Base-by-base conservation (phyloP, 441 rosid species). In the Brassica balearica region DNA sequence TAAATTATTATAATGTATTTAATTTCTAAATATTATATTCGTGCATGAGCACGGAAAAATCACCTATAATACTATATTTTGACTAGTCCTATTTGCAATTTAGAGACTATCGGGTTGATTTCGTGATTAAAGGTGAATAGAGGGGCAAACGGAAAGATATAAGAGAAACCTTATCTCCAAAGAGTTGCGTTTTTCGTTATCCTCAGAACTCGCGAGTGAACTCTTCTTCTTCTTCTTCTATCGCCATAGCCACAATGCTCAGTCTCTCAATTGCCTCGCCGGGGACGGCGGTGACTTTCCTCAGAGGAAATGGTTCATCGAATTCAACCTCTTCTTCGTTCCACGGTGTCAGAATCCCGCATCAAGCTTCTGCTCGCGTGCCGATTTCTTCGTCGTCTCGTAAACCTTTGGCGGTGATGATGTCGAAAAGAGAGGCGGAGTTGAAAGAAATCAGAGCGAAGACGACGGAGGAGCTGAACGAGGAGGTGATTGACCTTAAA, bases 401-500 rank as follows among this genome's bases (percentile, higher is more conserved):
- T 22, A 62, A 77, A 43, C 51, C 82, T 3, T 51, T 74, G 34
- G 87, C 80, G 73, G 89, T 93, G 56, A 85, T 73, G 93, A 95
- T 95, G 99, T 92, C 97, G 5, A 93, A 93, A 86, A 86, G 87
- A 80, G 92, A 85, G 10, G 94, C 90, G 77, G 94, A 93, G 70
- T 0, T 95, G 87, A 91, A 89, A 81, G 95, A 88, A 61, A 95
- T 95, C 22, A 87, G 95, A 74, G 80, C 83, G 63, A 86, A 86
- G 80, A 86, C 89, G 53, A 88, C 92, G 12, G 94, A 91, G 48
- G 85, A 93, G 73, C 90, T 95, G 72, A 89, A 91, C 73, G 95
- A 95, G 65, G 92, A 95, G 82, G 95, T 95, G 4, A 79, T 93
- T 22, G 97, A 95, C 34, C 86, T 95, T 70, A 95, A 95, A 76